Conservation (phyloP, 192 early-diverging fungal genomes). For the Entomortierella chlamydospora region DNA sequence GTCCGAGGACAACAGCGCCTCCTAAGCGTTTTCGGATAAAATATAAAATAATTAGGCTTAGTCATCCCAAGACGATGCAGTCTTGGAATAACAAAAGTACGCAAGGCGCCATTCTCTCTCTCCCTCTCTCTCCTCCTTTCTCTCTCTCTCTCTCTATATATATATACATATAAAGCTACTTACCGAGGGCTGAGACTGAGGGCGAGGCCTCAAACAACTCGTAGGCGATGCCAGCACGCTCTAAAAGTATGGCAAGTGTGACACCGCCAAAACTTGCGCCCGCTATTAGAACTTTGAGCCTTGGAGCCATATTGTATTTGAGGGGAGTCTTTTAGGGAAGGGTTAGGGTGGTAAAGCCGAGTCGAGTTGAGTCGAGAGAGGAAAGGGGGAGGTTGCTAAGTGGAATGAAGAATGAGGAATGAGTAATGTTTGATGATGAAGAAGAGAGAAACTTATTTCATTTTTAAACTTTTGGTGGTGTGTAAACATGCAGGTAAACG, state of each 20-base stretch:
- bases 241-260: slow-evolving; percentile 31
- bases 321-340: not conserved
- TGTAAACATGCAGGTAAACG: too few relatives aligned
- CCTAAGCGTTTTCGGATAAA: too few relatives aligned
- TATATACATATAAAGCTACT: too few relatives aligned
- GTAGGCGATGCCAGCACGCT: slow-evolving; percentile 28
- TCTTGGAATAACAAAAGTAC: too few relatives aligned
- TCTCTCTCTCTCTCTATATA: too few relatives aligned
- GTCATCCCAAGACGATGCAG: too few relatives aligned
- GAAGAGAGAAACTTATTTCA: not conserved
- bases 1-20: slow-evolving; percentile 20
- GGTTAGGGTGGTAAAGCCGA: not conserved
- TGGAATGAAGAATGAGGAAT: not conserved
- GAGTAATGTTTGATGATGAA: not conserved
- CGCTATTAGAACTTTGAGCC: slow-evolving; percentile 27
- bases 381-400: not conserved
- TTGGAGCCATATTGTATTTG: slow-evolving; percentile 15
- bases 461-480: too few relatives aligned
- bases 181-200: slow-evolving; percentile 7
- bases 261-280: slow-evolving; percentile 36
- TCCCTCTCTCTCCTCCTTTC: not conserved
- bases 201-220: slow-evolving; percentile 12
- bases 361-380: not conserved
- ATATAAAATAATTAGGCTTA: too few relatives aligned
- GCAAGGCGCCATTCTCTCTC: not conserved